Percentiles rank a stretch among this genome's conserved stretches.
phyloP scores from a whole-genome alignment of 73 alveolate species.

The Paramecium octaurelia region DNA sequence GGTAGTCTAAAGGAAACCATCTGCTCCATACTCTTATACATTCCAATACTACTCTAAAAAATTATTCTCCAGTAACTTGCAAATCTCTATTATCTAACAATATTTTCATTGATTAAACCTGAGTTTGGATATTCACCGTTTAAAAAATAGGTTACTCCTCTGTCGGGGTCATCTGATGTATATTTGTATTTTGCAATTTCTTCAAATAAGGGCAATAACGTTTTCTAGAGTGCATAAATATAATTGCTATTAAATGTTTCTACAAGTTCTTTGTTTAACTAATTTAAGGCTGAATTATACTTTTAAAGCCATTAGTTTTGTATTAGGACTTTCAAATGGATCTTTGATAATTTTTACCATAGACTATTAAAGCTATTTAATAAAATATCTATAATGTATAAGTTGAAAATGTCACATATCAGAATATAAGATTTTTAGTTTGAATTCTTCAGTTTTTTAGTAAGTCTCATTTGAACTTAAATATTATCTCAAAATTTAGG shows the following conservation, averaged over 20 bases:
- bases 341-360: background rate
- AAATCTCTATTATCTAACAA: background rate
- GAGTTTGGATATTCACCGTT: background rate
- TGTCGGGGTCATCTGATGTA: background rate
- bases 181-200: background rate
- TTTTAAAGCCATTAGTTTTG: background rate
- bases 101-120: background rate
- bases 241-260: background rate
- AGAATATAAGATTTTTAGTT: background rate
- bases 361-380: background rate
- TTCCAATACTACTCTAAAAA: background rate
- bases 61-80: background rate
- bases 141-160: background rate
- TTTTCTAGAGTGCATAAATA: background rate
- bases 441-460: background rate
- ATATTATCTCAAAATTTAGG: background rate
- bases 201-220: background rate
- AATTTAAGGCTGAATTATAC: background rate
- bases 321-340: background rate
- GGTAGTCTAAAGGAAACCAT: conserved; percentile 10
- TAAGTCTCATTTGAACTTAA: conserved; percentile 13
- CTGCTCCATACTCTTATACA: conserved; percentile 23
- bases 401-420: background rate
- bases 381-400: background rate
- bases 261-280: background rate